Percentiles rank a stretch among this genome's conserved stretches.
These are phyloP conservation scores for Dendrobium catenatum DNA, from an alignment of 106 monocot species.

Conservation along the genomic window DNA sequence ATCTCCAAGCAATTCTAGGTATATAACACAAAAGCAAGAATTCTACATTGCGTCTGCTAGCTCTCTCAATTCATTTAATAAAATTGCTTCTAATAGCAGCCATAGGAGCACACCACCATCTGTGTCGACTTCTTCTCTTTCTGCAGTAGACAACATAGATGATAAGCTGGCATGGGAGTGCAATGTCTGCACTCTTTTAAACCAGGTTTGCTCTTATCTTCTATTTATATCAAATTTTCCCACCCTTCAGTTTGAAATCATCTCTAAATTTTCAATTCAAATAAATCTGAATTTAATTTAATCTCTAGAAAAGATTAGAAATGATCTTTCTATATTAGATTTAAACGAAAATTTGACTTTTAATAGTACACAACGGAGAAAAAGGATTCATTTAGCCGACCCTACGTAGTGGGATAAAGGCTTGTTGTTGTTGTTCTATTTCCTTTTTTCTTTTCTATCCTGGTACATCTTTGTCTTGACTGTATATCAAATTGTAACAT, in stretches of 20 bases:
- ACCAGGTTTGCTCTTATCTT: conserved; percentile 41
- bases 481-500: too few species aligned
- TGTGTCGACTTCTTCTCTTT: conserved; percentile 9
- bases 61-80: too few species aligned
- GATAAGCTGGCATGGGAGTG: conserved; percentile 60
- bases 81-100: not conserved
- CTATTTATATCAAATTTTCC: not conserved
- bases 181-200: conserved; percentile 62
- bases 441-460: not conserved
- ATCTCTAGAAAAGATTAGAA: too few species aligned
- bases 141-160: conserved; percentile 6
- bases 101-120: not conserved
- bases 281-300: not conserved
- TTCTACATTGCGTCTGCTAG: not conserved
- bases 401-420: too few species aligned
- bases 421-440: too few species aligned
- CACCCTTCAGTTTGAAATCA: not conserved
- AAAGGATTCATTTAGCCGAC: too few species aligned
- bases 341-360: too few species aligned
- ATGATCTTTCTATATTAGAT: too few species aligned
- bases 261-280: not conserved
- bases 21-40: conserved; percentile 2
- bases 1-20: conserved; percentile 12
- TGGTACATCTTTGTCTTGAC: too few species aligned
- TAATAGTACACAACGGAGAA: too few species aligned